A percentile compares a stretch with the other conserved stretches of the same genome.
phyloP scores from a whole-genome alignment of 371 early-diverging fungal genomes.

The Parasitella parasitica region DNA sequence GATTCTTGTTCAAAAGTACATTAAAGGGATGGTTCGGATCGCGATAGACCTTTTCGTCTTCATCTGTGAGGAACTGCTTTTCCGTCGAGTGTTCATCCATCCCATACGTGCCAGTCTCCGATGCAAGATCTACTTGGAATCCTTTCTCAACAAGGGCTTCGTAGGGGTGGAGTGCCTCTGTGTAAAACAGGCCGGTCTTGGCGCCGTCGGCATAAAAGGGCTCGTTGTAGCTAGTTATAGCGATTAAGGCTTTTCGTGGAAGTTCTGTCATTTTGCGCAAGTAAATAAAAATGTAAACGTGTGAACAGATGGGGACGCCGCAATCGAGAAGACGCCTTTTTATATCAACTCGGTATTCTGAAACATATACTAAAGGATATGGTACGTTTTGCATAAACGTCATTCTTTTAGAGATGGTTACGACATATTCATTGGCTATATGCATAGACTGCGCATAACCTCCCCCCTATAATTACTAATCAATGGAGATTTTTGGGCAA shows the following conservation, averaged over 20 bases:
- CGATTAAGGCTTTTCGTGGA: slow-evolving; percentile 53
- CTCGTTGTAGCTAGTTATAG: slow-evolving; percentile 48
- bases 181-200: slow-evolving; percentile 53
- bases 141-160: slow-evolving; percentile 40
- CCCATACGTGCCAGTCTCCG: slow-evolving; percentile 54
- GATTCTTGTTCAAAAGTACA: slow-evolving; percentile 34
- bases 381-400: not conserved
- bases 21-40: slow-evolving; percentile 44
- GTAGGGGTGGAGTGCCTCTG: slow-evolving; percentile 58
- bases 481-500: too few relatives aligned
- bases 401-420: not conserved
- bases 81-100: slow-evolving; percentile 51
- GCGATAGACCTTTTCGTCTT: slow-evolving; percentile 36
- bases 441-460: too few relatives aligned
- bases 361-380: too few relatives aligned
- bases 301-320: not conserved
- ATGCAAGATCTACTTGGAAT: slow-evolving; percentile 53
- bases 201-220: slow-evolving; percentile 52
- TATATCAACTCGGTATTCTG: not conserved
- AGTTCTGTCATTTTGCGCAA: slow-evolving; percentile 15
- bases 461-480: too few relatives aligned
- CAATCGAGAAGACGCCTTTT: not conserved
- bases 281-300: not conserved
- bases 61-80: slow-evolving; percentile 35
- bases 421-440: too few relatives aligned